Base-by-base conservation (phyloP, 2,329 filamentous ascomycete genomes). In the Sporothrix sp. region DNA sequence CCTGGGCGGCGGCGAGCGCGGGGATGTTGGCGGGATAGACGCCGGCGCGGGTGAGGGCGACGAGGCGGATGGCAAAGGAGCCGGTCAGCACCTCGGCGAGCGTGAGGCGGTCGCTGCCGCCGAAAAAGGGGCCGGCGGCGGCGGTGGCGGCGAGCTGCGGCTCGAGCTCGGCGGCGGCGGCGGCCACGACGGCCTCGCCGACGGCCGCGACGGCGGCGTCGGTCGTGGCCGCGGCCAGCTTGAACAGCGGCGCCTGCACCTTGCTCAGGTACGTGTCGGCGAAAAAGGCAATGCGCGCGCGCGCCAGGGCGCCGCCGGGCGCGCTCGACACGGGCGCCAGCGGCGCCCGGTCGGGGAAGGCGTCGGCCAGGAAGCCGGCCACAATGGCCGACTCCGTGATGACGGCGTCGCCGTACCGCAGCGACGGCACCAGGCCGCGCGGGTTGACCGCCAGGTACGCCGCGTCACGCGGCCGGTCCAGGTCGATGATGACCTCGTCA, bases 371-470 rank as follows among this genome's bases (percentile, higher is more conserved):
- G 67, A 87, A 91, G 57, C 84, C 78, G 1, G 81, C 66, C n/a
- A 91, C 79, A 55, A 91, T 77, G 56, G 70, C 80, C 2, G 84
- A 87, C 64, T 93, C 87, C 48, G 77, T 80, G 60, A 93, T 72
- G 62, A 86, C 82, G 55, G 84, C 73, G 54, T 72, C 74, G 55
- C 79, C 73, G 70, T 84, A 84, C 21, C 76, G 74, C 51, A 93
- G 68, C 0, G 80, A 69, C 1, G 87, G 87, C 4, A 93, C 85
- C 3, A 89, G 77, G 13, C 87, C 87, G 51, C 85, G 80, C 57
- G 86, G 85, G 69, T 91, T 90, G 62, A 93, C 69, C 47, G 82
- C 71, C 8, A 93, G 75, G 63, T 91, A 93, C 71, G 82, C 86
- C 33, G 77, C 71, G 25, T 83, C 80, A 9, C 87, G 79, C 0